Conservation (phyloP, 768 basidiomycete species). For the Mycena haematopus region DNA sequence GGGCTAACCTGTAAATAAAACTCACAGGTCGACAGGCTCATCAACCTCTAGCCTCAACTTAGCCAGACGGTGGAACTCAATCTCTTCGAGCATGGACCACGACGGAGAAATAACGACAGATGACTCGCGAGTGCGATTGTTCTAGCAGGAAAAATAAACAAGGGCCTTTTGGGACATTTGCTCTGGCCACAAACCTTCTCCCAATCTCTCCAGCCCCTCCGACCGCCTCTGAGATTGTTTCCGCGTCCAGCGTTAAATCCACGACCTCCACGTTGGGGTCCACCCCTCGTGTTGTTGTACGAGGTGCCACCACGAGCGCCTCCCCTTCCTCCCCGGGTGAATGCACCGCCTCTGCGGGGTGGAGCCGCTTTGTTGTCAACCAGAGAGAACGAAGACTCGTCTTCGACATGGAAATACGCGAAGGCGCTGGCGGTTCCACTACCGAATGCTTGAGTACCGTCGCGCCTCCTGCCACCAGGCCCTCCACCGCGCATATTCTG, state of each 20-base stretch:
- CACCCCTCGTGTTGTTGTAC: slow-evolving; percentile 50
- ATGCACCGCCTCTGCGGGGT: slow-evolving; percentile 72
- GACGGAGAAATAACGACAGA: slow-evolving; percentile 91
- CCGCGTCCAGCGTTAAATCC: slow-evolving; percentile 51
- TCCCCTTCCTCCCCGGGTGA: slow-evolving; percentile 63
- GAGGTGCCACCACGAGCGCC: slow-evolving; percentile 52
- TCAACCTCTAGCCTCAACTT: slow-evolving; percentile 96
- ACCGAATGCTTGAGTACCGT: slow-evolving; percentile 86
- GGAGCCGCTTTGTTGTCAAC: slow-evolving; percentile 87
- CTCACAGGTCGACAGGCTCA: slow-evolving; percentile 88
- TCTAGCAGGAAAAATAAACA: slow-evolving; percentile 48
- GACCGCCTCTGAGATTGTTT: slow-evolving; percentile 57
- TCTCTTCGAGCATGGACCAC: slow-evolving; percentile 97
- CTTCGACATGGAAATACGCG: slow-evolving; percentile 97
- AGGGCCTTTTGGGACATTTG: neutral
- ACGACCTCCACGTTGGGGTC: slow-evolving; percentile 49
- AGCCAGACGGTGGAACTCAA: slow-evolving; percentile 90
- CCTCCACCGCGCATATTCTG: slow-evolving; percentile 57
- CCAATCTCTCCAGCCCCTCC: slow-evolving; percentile 92
- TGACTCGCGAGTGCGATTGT: slow-evolving; percentile 85
- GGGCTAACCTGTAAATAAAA: slow-evolving; percentile 14
- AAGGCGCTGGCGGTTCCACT: slow-evolving; percentile 91
- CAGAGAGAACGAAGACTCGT: slow-evolving; percentile 95
- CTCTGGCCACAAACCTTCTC: slow-evolving; percentile 69
- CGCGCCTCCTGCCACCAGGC: slow-evolving; percentile 66